Base-by-base conservation (phyloP, 2,329 filamentous ascomycete genomes). In the Paraphoma chrysanthemicola region DNA sequence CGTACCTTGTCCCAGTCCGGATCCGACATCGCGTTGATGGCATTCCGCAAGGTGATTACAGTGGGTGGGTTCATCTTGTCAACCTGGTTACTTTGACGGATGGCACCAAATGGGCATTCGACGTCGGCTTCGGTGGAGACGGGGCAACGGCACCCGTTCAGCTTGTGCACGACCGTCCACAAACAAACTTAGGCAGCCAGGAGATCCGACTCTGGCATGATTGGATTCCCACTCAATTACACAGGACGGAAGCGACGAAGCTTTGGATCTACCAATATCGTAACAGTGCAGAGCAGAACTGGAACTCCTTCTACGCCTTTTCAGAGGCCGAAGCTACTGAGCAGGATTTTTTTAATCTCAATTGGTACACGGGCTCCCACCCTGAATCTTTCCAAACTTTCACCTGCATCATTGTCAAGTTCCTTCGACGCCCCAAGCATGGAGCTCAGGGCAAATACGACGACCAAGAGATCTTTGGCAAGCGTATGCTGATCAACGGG, bases 121-220 rank as follows among this genome's bases (percentile, higher is more conserved):
- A 91, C 68, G 85, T 88, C 10, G 86, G 83, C 4, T 90, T 90
- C 66, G 88, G 88, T 45, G 85, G 84, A 17, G 85, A 88, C 64
- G 84, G 85, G 7, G 80, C 86, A 2, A 88, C 84, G 1, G 74
- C 76, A 14, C 87, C 88, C 6, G 72, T 90, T 38, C 82, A 81
- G 1, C 75, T 91, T 1, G 68, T 79, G 17, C 57, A 62, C 75
- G 75, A 54, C 9, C 68, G 74, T 12, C 71, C 80, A 8, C 77
- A 79, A 51, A 64, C 72, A 54, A 85, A 86, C 68, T 77, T 88
- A 23, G 84, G 83, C 10, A 79, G 82, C 2, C 83, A 86, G 57
- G 78, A 87, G 59, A 80, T 86, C 57, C 84, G 86, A 0, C 76
- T 89, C 6, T 70, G 83, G 23, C 77, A 79, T 38, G 80, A 82